Percentiles rank a stretch among this genome's conserved stretches.
phyloP scores from a whole-genome alignment of 352 stramenopile genomes.

The Globisporangium perplexum region DNA sequence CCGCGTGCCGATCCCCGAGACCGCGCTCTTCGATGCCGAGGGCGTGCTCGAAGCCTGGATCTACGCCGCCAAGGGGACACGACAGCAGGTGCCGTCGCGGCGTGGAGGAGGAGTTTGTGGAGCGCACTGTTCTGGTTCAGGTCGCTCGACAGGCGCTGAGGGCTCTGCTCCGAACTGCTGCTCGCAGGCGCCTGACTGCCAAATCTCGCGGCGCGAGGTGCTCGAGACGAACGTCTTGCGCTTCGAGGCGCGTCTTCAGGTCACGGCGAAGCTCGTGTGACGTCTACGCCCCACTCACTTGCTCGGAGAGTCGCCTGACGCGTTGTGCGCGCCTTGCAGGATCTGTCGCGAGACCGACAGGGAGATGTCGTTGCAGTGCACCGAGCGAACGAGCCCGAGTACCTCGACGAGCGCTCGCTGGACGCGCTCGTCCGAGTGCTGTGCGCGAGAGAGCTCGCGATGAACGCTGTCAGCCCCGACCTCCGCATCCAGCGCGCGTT shows the following conservation, averaged over 20 bases:
- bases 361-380: constrained; percentile 13
- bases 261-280: too few relatives aligned
- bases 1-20: constrained; percentile 24
- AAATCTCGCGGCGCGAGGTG: constrained; percentile 10
- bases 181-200: background rate
- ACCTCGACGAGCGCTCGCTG: constrained; percentile 17
- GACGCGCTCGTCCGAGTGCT: constrained; percentile 21
- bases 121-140: too few relatives aligned
- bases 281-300: too few relatives aligned
- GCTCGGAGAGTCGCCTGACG: too few relatives aligned
- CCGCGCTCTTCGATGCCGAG: constrained; percentile 33
- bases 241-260: constrained; percentile 32
- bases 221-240: constrained; percentile 31
- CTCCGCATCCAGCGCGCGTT: constrained; percentile 14
- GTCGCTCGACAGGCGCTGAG: too few relatives aligned
- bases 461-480: constrained; percentile 18
- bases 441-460: constrained; percentile 22
- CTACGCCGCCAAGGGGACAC: constrained; percentile 7
- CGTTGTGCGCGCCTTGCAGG: constrained; percentile 11
- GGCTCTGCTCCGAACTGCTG: background rate
- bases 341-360: constrained; percentile 9
- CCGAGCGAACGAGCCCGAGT: constrained; percentile 5
- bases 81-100: constrained; percentile 4
- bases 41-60: constrained; percentile 35
- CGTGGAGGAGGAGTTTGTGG: too few relatives aligned